Conservation (phyloP, 805 yeast genomes). For the Yarrowia yakushimensis region DNA sequence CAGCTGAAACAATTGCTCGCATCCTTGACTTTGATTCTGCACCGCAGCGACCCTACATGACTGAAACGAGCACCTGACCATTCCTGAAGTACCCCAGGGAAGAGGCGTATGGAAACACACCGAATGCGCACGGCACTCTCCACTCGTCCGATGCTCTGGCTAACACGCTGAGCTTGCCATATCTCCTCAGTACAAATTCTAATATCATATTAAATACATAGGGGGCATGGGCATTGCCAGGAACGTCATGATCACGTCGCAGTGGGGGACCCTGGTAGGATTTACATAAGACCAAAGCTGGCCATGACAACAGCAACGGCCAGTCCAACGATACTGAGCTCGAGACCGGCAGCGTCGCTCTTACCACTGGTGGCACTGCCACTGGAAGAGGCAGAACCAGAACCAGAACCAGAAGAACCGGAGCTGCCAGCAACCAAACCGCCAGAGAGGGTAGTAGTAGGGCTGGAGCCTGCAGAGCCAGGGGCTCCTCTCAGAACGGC, state of each 20-base stretch:
- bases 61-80: too few relatives aligned
- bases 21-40: not conserved
- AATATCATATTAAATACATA: conserved; percentile 9
- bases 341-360: conserved; percentile 13
- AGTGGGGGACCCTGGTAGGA: too few relatives aligned
- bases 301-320: conserved; percentile 4
- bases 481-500: conserved; percentile 9
- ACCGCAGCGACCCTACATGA: not conserved
- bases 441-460: conserved; percentile 17
- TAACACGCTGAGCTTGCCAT: too few relatives aligned
- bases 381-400: not conserved
- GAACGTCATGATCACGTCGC: not conserved
- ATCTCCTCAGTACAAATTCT: not conserved
- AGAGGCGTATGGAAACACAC: too few relatives aligned
- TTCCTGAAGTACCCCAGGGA: too few relatives aligned
- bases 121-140: too few relatives aligned
- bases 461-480: not conserved
- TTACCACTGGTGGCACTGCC: not conserved
- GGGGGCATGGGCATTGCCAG: not conserved
- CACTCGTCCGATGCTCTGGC: too few relatives aligned
- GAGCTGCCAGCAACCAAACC: conserved; percentile 23
- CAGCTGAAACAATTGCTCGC: not conserved
- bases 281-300: conserved; percentile 1
- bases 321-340: conserved; percentile 2
- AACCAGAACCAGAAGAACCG: too few relatives aligned